Conservation (phyloP, 805 yeast species). For the Saturnispora dispora region DNA sequence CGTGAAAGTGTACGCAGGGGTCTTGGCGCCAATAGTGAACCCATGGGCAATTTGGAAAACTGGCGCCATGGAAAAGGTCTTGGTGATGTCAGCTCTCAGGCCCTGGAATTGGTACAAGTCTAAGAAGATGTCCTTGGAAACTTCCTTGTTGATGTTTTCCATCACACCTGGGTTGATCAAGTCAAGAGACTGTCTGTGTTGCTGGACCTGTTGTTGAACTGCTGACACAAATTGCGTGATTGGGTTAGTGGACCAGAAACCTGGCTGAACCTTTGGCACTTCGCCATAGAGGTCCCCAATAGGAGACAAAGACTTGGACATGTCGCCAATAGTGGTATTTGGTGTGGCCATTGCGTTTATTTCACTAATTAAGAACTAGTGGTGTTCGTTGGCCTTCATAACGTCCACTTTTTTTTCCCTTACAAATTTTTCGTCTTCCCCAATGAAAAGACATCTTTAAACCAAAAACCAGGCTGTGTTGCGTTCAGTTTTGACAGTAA, state of each 20-base stretch:
- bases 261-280: conserved; percentile 39
- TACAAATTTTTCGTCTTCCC: background rate
- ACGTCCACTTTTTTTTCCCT: conserved; percentile 2
- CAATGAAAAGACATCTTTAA: background rate
- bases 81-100: conserved; percentile 90
- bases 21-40: conserved; percentile 76
- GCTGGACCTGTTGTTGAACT: conserved; percentile 59
- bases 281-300: conserved; percentile 46
- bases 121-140: conserved; percentile 84
- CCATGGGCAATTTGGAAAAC: conserved; percentile 96
- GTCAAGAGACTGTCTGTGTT: conserved; percentile 74
- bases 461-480: background rate
- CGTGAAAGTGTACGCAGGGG: conserved; percentile 86
- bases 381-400: background rate
- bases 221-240: conserved; percentile 70
- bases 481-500: background rate
- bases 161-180: conserved; percentile 89
- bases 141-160: conserved; percentile 90
- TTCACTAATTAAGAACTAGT: background rate
- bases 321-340: conserved; percentile 42
- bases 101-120: conserved; percentile 90
- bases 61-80: conserved; percentile 84
- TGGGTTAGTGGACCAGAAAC: conserved; percentile 78
- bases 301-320: conserved; percentile 48
- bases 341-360: conserved; percentile 21